Conservation (phyloP, 306 rosid genomes). For the Sechiopsis laciniata region DNA sequence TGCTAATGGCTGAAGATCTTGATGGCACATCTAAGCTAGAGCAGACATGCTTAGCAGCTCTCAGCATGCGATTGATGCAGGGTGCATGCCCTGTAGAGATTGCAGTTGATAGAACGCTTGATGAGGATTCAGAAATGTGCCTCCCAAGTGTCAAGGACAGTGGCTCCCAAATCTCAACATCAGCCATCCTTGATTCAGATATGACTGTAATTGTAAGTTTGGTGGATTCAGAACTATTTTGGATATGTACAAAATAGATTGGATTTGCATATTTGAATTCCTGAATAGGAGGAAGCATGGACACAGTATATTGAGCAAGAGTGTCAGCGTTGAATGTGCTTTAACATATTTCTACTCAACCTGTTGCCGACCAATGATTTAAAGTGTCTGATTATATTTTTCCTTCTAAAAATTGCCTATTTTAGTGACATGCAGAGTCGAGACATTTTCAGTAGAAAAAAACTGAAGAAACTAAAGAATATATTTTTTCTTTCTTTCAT, state of each 20-base stretch:
- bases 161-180: slow-evolving; percentile 34
- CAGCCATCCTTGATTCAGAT: slow-evolving; percentile 45
- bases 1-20: slow-evolving; percentile 40
- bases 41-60: slow-evolving; percentile 76
- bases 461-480: neutral
- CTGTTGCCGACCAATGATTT: neutral
- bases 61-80: slow-evolving; percentile 56
- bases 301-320: neutral
- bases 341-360: neutral
- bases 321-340: neutral
- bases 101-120: slow-evolving; percentile 40
- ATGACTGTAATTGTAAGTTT: slow-evolving; percentile 61
- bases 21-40: slow-evolving; percentile 56
- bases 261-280: slow-evolving; percentile 5
- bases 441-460: neutral
- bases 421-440: neutral
- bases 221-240: slow-evolving; percentile 16
- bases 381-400: neutral
- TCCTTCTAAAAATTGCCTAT: neutral
- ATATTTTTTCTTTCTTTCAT: too few species aligned
- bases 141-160: slow-evolving; percentile 37
- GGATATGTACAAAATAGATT: neutral
- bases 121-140: slow-evolving; percentile 41
- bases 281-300: slow-evolving; percentile 6
- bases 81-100: slow-evolving; percentile 48